Conservation (phyloP, 2,329 filamentous ascomycete genomes). For the Phaeophleospora eucalypticola region DNA sequence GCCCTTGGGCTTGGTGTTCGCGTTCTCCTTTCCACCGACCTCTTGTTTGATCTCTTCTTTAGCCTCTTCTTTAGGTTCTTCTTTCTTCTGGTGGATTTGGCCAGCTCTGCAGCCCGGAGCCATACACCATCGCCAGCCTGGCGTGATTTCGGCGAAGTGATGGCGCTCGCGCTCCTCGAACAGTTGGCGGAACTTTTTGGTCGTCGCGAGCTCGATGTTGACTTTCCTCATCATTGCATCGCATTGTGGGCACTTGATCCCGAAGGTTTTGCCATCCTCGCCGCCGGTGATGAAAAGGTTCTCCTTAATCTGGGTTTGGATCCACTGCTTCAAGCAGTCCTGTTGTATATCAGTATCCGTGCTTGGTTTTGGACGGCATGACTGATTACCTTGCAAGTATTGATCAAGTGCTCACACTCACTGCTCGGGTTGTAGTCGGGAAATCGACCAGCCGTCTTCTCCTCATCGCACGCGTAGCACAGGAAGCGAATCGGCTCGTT, state of each 20-base stretch:
- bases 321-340: slow-evolving; percentile 36
- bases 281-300: slow-evolving; percentile 12
- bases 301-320: slow-evolving; percentile 27
- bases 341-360: neutral
- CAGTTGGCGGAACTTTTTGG: slow-evolving; percentile 38
- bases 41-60: slow-evolving; percentile 1
- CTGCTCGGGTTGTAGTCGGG: slow-evolving; percentile 33
- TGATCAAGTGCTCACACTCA: slow-evolving; percentile 34
- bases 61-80: neutral
- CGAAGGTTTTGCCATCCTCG: slow-evolving; percentile 35
- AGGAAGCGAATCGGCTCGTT: slow-evolving; percentile 8
- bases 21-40: neutral
- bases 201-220: slow-evolving; percentile 46
- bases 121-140: slow-evolving; percentile 52
- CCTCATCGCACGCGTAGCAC: slow-evolving; percentile 22
- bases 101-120: slow-evolving; percentile 47
- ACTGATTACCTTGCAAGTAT: slow-evolving; percentile 35
- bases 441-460: slow-evolving; percentile 24
- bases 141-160: slow-evolving; percentile 25
- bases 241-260: slow-evolving; percentile 52
- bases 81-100: slow-evolving; percentile 38
- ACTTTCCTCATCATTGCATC: slow-evolving; percentile 39
- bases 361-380: neutral
- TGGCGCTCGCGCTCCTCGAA: slow-evolving; percentile 30
- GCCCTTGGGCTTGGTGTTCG: slow-evolving; percentile 4